Conservation (phyloP, 306 rosid species). For the Psophocarpus tetragonolobus region DNA sequence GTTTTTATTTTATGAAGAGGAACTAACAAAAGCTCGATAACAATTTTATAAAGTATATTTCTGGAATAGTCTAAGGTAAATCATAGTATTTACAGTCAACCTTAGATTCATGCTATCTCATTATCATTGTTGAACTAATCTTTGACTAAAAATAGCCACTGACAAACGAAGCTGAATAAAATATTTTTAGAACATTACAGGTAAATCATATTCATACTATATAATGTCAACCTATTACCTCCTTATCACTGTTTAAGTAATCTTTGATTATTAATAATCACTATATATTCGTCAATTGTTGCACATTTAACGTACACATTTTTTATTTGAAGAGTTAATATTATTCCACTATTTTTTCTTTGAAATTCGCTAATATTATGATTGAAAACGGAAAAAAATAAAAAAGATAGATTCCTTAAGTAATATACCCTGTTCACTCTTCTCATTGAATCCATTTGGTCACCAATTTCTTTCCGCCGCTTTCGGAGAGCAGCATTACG, state of each 20-base stretch:
- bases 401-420: slow-evolving; percentile 20
- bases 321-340: neutral
- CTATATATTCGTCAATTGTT: neutral
- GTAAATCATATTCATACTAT: neutral
- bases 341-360: neutral
- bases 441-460: slow-evolving; percentile 73
- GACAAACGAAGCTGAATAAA: neutral
- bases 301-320: slow-evolving; percentile 3
- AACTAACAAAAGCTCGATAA: slow-evolving; percentile 8
- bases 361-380: slow-evolving; percentile 22
- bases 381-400: neutral
- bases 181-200: neutral
- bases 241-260: slow-evolving; percentile 8
- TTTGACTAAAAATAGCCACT: neutral
- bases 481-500: slow-evolving; percentile 88
- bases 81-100: neutral
- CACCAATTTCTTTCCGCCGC: slow-evolving; percentile 93
- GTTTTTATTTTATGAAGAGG: neutral
- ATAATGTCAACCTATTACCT: neutral
- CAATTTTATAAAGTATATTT: slow-evolving; percentile 1
- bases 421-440: slow-evolving; percentile 75
- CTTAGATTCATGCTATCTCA: neutral
- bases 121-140: neutral
- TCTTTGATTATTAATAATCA: neutral
- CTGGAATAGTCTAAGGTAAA: slow-evolving; percentile 12